A percentile compares a stretch with the other conserved stretches of the same genome.
These are phyloP conservation scores for Daldinia eschscholtzii DNA, from an alignment of 2,329 filamentous ascomycete species.

Conservation along the genomic window DNA sequence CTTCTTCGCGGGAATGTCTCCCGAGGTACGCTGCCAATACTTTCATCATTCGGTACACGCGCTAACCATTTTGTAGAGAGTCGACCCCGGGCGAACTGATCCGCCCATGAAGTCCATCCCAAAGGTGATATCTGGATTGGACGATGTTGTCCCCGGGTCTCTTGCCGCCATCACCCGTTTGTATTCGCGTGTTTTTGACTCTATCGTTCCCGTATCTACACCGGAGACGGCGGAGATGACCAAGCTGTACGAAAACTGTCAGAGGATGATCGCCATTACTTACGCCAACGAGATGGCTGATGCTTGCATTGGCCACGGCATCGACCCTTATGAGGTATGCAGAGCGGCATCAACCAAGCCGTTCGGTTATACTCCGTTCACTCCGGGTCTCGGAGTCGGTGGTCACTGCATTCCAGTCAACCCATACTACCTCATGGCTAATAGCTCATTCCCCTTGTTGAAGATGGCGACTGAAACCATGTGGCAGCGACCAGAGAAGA, in stretches of 20 bases:
- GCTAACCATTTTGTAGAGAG: conserved; percentile 51
- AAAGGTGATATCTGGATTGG: conserved; percentile 66
- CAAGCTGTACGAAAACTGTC: conserved; percentile 70
- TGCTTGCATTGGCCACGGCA: conserved; percentile 60
- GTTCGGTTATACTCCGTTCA: conserved; percentile 65
- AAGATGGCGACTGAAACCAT: conserved; percentile 59
- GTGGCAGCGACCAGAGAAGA: conserved; percentile 57
- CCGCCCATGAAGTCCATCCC: conserved; percentile 61
- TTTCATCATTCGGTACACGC: not conserved
- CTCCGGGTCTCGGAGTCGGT: conserved; percentile 64
- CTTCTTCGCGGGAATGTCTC: conserved; percentile 64
- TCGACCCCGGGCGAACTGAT: conserved; percentile 63
- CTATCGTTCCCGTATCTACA: conserved; percentile 61
- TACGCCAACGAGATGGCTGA: conserved; percentile 70
- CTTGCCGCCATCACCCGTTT: conserved; percentile 59
- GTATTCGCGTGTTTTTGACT: conserved; percentile 63
- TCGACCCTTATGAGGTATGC: conserved; percentile 65
- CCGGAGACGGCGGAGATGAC: conserved; percentile 70
- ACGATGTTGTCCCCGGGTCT: conserved; percentile 60
- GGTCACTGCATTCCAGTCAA: conserved; percentile 70
- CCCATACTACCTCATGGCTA: conserved; percentile 65
- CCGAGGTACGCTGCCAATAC: conserved; percentile 53
- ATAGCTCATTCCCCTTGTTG: conserved; percentile 62
- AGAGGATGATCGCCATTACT: conserved; percentile 67
- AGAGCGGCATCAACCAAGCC: conserved; percentile 64